phyloP scores from a whole-genome alignment of 495 filamentous ascomycete genomes.

The Cudoniella acicularis region DNA sequence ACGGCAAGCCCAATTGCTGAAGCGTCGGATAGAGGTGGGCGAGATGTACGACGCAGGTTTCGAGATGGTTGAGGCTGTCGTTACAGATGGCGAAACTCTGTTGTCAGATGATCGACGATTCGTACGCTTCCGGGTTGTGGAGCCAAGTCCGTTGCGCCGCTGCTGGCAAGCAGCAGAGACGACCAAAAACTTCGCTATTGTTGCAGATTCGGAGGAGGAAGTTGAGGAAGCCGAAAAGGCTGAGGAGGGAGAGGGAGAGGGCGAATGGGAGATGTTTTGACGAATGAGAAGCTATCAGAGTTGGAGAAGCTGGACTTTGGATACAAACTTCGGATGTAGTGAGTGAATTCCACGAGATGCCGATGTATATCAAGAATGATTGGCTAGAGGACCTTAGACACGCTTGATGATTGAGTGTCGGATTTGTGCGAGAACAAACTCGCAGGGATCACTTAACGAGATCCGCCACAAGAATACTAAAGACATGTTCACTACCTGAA shows the following conservation, averaged over 20 bases:
- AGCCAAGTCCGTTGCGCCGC: background rate
- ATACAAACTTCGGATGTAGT: conserved; percentile 64
- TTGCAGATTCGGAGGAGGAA: no score
- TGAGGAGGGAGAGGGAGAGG: no score
- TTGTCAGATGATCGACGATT: background rate
- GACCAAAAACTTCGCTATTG: no score
- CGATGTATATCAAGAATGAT: conserved; percentile 60
- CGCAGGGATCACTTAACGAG: no score
- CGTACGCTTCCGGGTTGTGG: background rate
- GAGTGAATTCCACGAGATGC: conserved; percentile 70
- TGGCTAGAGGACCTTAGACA: conserved; percentile 52
- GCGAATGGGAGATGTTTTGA: no score
- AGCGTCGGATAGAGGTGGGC: background rate
- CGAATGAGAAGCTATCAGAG: conserved; percentile 55
- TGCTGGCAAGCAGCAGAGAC: background rate
- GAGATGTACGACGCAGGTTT: background rate
- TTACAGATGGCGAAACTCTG: background rate
- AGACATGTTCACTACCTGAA: no score
- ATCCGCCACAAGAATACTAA: no score
- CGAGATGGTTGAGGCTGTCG: background rate
- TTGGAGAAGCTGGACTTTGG: conserved; percentile 53
- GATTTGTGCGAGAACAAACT: no score
- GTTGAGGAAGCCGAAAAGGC: no score
- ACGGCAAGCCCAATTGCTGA: background rate
- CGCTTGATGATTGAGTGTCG: no score